Conservation (phyloP, 75 land plant genomes). For the Cryptomeria japonica region DNA sequence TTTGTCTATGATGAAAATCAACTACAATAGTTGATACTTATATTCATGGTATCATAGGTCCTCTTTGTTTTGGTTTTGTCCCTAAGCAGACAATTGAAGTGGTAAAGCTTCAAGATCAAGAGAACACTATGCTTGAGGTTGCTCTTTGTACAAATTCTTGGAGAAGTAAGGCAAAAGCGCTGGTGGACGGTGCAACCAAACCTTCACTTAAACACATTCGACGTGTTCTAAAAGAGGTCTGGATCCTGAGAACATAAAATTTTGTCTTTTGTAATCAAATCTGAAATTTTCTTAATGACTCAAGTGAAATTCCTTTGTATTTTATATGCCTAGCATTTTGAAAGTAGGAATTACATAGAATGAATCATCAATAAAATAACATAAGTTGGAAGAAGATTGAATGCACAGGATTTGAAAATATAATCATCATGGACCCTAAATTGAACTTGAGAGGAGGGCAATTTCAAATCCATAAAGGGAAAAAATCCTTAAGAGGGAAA, state of each 20-base stretch:
- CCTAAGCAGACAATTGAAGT: constrained; percentile 6
- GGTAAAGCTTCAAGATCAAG: constrained; percentile 7
- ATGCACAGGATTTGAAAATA: not conserved
- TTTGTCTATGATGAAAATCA: too few relatives aligned
- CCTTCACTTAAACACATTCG: constrained; percentile 8
- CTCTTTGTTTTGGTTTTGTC: not conserved
- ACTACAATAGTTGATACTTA: not conserved
- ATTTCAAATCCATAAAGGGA: not conserved
- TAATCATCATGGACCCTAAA: not conserved
- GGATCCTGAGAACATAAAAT: not conserved
- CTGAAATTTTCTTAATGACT: not conserved
- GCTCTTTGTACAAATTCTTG: constrained; percentile 12
- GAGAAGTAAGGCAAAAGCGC: constrained; percentile 6
- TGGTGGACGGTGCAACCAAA: not conserved
- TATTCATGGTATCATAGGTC: not conserved
- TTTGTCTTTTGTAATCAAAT: not conserved
- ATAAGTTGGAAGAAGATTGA: not conserved
- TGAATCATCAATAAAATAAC: not conserved
- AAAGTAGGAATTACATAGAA: not conserved
- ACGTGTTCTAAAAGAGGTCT: constrained; percentile 14
- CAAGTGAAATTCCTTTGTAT: not conserved
- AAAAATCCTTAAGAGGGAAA: not conserved
- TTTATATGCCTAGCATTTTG: not conserved
- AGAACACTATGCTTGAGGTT: not conserved
- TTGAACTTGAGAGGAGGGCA: not conserved